phyloP scores from a whole-genome alignment of 495 filamentous ascomycete species.

The Aspergillus kassunensis region DNA sequence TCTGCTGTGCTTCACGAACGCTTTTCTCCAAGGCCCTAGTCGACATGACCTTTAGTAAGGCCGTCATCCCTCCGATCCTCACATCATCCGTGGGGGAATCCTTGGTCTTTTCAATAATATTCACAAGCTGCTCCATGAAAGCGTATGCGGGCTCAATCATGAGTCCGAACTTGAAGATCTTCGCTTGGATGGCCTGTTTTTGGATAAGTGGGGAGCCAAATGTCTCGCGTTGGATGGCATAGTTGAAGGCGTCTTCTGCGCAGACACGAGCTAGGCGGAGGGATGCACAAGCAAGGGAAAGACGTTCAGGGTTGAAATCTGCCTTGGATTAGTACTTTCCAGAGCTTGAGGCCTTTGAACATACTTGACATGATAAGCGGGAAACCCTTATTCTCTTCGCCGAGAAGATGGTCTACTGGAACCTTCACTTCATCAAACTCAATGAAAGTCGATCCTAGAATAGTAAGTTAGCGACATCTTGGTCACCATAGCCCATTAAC shows the following conservation, averaged over 20 bases:
- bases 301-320: slow-evolving; percentile 49
- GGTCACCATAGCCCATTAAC: neutral
- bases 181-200: slow-evolving; percentile 43
- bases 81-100: slow-evolving; percentile 31
- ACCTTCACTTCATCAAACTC: slow-evolving; percentile 46
- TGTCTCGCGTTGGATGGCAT: slow-evolving; percentile 46
- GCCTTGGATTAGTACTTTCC: neutral
- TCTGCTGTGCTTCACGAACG: slow-evolving; percentile 57
- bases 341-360: neutral
- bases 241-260: slow-evolving; percentile 45
- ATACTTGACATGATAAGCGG: slow-evolving; percentile 47
- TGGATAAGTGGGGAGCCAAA: slow-evolving; percentile 46
- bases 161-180: slow-evolving; percentile 46
- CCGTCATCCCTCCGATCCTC: slow-evolving; percentile 47
- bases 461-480: too few relatives aligned
- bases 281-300: slow-evolving; percentile 38
- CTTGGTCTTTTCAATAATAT: slow-evolving; percentile 41
- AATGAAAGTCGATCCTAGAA: slow-evolving; percentile 44
- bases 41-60: slow-evolving; percentile 50
- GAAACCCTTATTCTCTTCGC: slow-evolving; percentile 47
- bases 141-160: slow-evolving; percentile 48
- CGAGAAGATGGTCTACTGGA: slow-evolving; percentile 39
- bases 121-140: slow-evolving; percentile 46
- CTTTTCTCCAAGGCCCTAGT: slow-evolving; percentile 53
- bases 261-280: slow-evolving; percentile 45